Percentiles rank a stretch among this genome's conserved stretches.
Evolutionary conservation across 495 filamentous ascomycete genomes (phyloP).

Genomic region (Penicillium atrosanguineum): DNA sequence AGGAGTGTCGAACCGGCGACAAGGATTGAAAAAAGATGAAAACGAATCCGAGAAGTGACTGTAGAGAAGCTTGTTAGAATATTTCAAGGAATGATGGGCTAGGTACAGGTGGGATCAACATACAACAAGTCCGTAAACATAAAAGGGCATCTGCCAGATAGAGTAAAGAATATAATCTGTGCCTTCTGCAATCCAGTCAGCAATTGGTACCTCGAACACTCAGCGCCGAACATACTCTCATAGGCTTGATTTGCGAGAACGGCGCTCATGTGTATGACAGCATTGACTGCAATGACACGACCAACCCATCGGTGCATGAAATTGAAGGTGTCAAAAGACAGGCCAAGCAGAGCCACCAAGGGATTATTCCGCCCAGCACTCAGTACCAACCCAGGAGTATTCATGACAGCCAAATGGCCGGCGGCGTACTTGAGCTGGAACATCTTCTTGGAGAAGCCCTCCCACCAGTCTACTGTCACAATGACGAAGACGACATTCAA

Average conservation of each 20-base stretch:
- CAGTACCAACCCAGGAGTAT: constrained; percentile 38
- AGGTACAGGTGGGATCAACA: constrained; percentile 7
- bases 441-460: constrained; percentile 29
- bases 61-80: not conserved
- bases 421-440: constrained; percentile 41
- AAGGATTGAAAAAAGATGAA: constrained; percentile 49
- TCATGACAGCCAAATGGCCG: constrained; percentile 43
- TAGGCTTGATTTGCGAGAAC: constrained; percentile 31
- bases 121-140: constrained; percentile 37
- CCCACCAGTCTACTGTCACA: constrained; percentile 40
- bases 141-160: constrained; percentile 35
- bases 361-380: constrained; percentile 46
- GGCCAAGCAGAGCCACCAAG: constrained; percentile 32
- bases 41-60: constrained; percentile 45
- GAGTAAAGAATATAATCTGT: constrained; percentile 25
- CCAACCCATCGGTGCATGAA: constrained; percentile 48
- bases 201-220: not conserved
- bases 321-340: constrained; percentile 45
- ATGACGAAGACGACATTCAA: constrained; percentile 40
- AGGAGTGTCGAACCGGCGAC: constrained; percentile 54
- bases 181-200: constrained; percentile 18
- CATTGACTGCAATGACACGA: constrained; percentile 34
- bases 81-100: not conserved
- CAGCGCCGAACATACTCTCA: constrained; percentile 21
- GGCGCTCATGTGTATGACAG: constrained; percentile 34